Percentiles rank a stretch among this genome's conserved stretches.
These are phyloP conservation scores for Kandelia obovata DNA, from an alignment of 345 rosid species.

Conservation along the genomic window DNA sequence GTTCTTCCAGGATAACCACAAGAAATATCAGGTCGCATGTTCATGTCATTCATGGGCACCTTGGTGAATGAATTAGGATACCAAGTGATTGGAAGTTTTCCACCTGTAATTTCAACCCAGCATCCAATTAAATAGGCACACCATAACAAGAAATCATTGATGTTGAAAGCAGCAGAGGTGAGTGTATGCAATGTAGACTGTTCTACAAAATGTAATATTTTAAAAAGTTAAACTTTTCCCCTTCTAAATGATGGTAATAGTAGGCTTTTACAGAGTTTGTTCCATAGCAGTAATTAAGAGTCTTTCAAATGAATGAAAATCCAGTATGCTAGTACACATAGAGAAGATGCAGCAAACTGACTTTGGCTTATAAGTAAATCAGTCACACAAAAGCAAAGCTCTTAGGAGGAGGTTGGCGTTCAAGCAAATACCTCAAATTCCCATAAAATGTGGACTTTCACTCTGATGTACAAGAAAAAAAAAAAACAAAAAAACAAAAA, in stretches of 20 bases:
- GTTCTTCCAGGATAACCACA: slow-evolving; percentile 89
- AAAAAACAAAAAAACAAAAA: not conserved
- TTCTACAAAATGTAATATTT: no score
- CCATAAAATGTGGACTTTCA: not conserved
- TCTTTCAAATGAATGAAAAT: no score
- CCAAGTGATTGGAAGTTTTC: slow-evolving; percentile 91
- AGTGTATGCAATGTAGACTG: no score
- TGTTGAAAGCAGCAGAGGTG: not conserved
- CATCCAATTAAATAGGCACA: not conserved
- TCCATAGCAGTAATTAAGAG: no score
- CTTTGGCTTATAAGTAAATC: no score
- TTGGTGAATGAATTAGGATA: slow-evolving; percentile 71
- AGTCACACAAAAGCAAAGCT: no score
- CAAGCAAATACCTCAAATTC: not conserved
- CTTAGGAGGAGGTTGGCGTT: no score
- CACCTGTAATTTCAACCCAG: slow-evolving; percentile 49
- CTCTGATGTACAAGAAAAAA: not conserved
- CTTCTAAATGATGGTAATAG: no score
- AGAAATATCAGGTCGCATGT: slow-evolving; percentile 70
- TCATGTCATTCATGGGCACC: slow-evolving; percentile 80
- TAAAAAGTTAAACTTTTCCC: no score
- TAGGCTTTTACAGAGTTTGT: no score
- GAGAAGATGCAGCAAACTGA: no score
- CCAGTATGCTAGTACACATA: no score
- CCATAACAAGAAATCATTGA: not conserved